phyloP scores from a whole-genome alignment of 148 eudicot species.

The Cornus suecica region DNA sequence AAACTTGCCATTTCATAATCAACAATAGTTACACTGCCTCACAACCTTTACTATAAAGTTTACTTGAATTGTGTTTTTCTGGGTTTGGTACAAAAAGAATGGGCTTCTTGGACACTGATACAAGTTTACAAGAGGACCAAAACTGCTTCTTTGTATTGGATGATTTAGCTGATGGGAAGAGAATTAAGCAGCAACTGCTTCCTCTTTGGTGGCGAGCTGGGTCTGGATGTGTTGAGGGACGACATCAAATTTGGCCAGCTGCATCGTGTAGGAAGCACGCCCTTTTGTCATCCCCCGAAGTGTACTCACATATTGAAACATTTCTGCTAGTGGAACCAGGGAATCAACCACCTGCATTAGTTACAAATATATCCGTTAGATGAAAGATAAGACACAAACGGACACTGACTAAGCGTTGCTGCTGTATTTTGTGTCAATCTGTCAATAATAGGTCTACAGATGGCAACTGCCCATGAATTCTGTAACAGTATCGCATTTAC shows the following conservation, averaged over 20 bases:
- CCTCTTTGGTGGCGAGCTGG: conserved; percentile 77
- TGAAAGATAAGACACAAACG: not conserved
- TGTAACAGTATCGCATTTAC: not conserved
- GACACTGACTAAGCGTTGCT: not conserved
- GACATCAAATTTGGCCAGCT: conserved; percentile 81
- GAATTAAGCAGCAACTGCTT: conserved; percentile 65
- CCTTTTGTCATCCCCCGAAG: conserved; percentile 94
- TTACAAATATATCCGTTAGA: not conserved
- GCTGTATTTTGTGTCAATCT: not conserved
- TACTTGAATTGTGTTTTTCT: conserved; percentile 1
- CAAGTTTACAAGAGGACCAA: not conserved
- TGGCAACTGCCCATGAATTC: not conserved
- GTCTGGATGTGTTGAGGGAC: conserved; percentile 98
- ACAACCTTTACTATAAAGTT: not conserved
- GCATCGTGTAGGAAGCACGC: conserved; percentile 93
- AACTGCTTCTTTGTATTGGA: not conserved
- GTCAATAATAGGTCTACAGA: not conserved
- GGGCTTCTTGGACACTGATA: not conserved
- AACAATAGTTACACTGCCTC: not conserved
- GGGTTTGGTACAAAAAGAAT: conserved; percentile 12
- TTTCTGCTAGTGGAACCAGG: conserved; percentile 89
- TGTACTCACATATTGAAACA: conserved; percentile 93
- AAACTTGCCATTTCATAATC: not conserved
- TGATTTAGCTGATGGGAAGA: conserved; percentile 6
- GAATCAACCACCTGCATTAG: conserved; percentile 75